Evolutionary conservation across 768 basidiomycete species (phyloP), one percentile per base, ranked within the genome.

Genomic region (Mycena epipterygia): DNA sequence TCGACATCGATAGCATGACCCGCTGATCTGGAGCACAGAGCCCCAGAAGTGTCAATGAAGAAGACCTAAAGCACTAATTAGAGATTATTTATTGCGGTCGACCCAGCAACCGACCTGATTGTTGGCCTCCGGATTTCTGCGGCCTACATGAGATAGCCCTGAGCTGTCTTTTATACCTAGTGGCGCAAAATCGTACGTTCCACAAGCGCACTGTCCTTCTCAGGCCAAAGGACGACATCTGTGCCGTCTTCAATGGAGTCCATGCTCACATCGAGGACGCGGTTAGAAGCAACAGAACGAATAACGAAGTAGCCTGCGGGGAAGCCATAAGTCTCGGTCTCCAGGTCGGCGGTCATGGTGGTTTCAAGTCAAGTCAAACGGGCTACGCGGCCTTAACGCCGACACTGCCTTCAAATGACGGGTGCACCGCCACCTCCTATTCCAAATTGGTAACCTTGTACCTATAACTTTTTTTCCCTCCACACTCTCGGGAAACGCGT

Each of bases 1-100:
- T 95, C 89, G 39, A 95, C 80, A 74, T 96, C 94, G 41, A 96
- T 82, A 11, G 94, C 95, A 80, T 95, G 94, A 0, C 95, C 95
- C 19, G 94, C 88, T 5, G 89, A 87, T 73, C 92, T 87, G 12
- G 94, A 93, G 77, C 93, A 95, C 46, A 95, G 80, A 13, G 89
- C 89, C 25, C 95, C 94, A 23, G 89, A 88, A 3, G 88, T 86
- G 77, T 96, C 95, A 61, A 95, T 88, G 82, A 93, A 95, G 82
- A 95, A 95, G 21, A 95, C 92, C 92, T 95, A 74, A 53, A 46
- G 42, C n/a, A 30, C 21, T 32, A 3, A 37, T n/a, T 21, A 33
- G 19, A 23, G 17, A 56, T 51, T 19, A 7, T 30, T 19, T 25
- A 27, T 42, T 13, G 11, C 55, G 9, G 46, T n/a, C 48, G 23